Base-by-base conservation (phyloP, 2,329 filamentous ascomycete species). In the Cyphellophora attinorum region DNA sequence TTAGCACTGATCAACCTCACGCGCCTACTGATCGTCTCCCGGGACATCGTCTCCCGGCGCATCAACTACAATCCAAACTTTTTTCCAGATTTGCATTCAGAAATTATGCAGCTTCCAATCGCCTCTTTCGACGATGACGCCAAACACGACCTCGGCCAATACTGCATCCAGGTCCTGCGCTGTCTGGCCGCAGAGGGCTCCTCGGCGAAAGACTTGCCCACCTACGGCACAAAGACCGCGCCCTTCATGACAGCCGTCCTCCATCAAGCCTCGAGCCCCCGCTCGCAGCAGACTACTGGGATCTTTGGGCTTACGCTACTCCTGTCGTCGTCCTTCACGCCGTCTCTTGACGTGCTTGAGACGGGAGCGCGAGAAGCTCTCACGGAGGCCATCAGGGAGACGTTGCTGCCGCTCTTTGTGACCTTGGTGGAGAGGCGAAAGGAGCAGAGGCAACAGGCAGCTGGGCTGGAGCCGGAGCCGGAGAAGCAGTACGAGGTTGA, bases 121-220 rank as follows among this genome's bases (percentile, higher is more conserved):
- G 27, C 16, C 10, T 41, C 42, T 11, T 33, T 17, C 11, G 42
- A 45, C 23, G 8, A 17, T 4, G 17, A 23, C 5, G 45, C 38
- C 3, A 45, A 37, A 25, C 30, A 13, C 19, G 42, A 41, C 3
- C 38, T 43, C 11, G 42, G 37, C 6, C 34, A 42, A 10, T 30
- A 44, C 3, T 31, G 18, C 3, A 43, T 45, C 18, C 42, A 45
- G 31, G 33, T 47, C 5, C 29, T 45, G 10, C 39, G 44, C 11
- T 42, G 30, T 3, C 15, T 29, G 15, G n/a, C 27, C 27, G 6
- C 11, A 5, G 5, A 11, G 23, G 11, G 3, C 14, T 13, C 23
- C 5, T 11, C 23, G n/a, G n/a, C 23, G 3, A 11, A 13, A 10
- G n/a, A 13, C 27, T 10, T 4, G 6, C 10, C 4, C 27, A 14